Base-by-base conservation (phyloP, 2,329 filamentous ascomycete genomes). In the Xylariaceae sp. region DNA sequence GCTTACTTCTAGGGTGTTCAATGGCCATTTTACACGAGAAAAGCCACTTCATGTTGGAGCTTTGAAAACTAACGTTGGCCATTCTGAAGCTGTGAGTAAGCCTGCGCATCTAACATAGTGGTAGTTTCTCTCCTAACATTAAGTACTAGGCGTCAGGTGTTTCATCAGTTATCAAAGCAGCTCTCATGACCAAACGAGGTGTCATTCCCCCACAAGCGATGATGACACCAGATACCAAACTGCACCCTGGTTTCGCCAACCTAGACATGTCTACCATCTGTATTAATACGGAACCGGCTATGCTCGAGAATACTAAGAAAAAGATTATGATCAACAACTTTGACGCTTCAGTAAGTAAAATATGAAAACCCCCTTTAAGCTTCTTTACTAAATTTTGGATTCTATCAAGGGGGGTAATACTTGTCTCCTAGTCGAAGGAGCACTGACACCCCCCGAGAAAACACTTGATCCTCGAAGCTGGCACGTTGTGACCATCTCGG, bases 1-100 rank as follows among this genome's bases (percentile, higher is more conserved):
- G 1, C 85, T 82, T 0, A 84, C 89, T 48, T 76, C 79, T 19
- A 79, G 83, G 32, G 77, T 81, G 2, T 88, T 88, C 23, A 26
- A 26, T 9, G 23, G 23, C 9, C 23, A 26, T 61, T 74, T 76
- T 68, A 52, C 71, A 77, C 40, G 63, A 62, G n/a, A 76, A 12
- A 65, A 77, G 23, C 70, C 77, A 0, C 70, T 84, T 2, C 69
- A 75, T 48, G 60, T 82, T 3, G 79, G 79, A 0, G 71, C 78
- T 2, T 73, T 74, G 1, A 82, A 82, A 56, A 68, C 77, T 0
- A 80, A 80, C 23, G 69, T 37, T 12, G 32, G 32, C 6, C 32
- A 37, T 16, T 12, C 9, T 16, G 32, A 37, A 16, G 32, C 32
- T 12, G 32, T 16, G 7, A 16, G 9, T 37, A 16, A 16, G 6